These are phyloP conservation scores for Penicillium crystallinum DNA, from an alignment of 495 filamentous ascomycete genomes.

Conservation along the genomic window DNA sequence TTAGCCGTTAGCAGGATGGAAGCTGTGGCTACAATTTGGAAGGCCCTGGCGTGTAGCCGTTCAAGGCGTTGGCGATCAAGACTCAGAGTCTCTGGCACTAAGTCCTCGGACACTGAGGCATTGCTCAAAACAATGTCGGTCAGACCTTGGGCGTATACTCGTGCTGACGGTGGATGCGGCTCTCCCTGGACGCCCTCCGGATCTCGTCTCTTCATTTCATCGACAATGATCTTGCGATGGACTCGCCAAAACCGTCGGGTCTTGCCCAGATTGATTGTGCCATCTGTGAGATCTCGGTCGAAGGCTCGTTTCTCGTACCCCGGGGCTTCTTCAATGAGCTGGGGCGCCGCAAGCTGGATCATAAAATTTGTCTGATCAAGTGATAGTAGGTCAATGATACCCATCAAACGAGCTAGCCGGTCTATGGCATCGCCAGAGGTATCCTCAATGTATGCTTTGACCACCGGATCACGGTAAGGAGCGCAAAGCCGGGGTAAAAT, in stretches of 20 bases:
- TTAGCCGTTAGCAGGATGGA: conserved; percentile 86
- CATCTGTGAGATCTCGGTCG: conserved; percentile 59
- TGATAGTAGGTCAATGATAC: conserved; percentile 84
- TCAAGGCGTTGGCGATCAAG: conserved; percentile 70
- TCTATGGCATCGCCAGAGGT: conserved; percentile 75
- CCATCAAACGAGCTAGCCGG: conserved; percentile 74
- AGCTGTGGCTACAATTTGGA: conserved; percentile 74
- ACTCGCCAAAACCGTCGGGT: conserved; percentile 69
- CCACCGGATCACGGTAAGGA: conserved; percentile 79
- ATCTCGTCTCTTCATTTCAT: conserved; percentile 68
- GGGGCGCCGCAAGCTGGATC: conserved; percentile 72
- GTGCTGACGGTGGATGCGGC: conserved; percentile 40
- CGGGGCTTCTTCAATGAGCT: conserved; percentile 72
- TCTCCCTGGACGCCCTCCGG: conserved; percentile 57
- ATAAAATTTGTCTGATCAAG: conserved; percentile 95
- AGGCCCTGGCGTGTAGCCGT: conserved; percentile 59
- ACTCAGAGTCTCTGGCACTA: conserved; percentile 78
- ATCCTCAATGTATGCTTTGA: conserved; percentile 71
- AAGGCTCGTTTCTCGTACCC: conserved; percentile 80
- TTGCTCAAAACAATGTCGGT: conserved; percentile 60
- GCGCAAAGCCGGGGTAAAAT: conserved; percentile 94
- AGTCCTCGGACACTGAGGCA: conserved; percentile 46
- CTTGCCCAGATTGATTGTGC: conserved; percentile 51
- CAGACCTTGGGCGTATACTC: conserved; percentile 75
- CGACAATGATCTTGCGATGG: conserved; percentile 61